phyloP scores from a whole-genome alignment of 352 stramenopile species.

The Globisporangium parvum region DNA sequence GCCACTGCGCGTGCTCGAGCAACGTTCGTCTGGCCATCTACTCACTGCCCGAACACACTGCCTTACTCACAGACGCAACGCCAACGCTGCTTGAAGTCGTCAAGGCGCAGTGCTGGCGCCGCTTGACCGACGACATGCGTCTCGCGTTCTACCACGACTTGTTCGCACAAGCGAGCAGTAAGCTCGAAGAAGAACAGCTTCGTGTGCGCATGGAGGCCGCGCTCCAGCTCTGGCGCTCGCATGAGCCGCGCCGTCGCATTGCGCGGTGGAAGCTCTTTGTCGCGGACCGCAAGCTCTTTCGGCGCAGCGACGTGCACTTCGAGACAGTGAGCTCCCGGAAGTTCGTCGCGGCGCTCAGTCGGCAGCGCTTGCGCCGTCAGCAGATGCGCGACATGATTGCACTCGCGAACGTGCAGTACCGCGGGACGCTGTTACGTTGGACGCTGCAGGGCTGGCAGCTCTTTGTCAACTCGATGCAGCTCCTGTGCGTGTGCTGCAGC shows the following conservation, averaged over 20 bases:
- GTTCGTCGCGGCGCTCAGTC: constrained; percentile 17
- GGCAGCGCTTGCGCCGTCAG: constrained; percentile 16
- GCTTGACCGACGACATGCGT: constrained; percentile 52
- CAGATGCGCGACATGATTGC: constrained; percentile 22
- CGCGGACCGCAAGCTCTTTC: constrained; percentile 19
- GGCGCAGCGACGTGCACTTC: constrained; percentile 28
- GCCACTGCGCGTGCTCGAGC: neutral
- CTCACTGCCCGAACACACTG: neutral
- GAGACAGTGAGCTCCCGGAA: constrained; percentile 12
- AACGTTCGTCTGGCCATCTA: too few relatives aligned
- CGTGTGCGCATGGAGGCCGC: constrained; percentile 22
- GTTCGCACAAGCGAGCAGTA: constrained; percentile 31
- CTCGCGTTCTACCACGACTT: constrained; percentile 45
- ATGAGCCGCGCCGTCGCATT: constrained; percentile 36
- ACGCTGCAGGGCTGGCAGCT: constrained; percentile 32
- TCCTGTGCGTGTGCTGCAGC: constrained; percentile 24
- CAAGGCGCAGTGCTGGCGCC: constrained; percentile 38
- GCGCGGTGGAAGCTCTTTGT: constrained; percentile 47
- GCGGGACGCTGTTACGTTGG: constrained; percentile 24
- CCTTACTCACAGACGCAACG: neutral
- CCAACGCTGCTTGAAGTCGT: constrained; percentile 21
- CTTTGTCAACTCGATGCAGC: constrained; percentile 33
- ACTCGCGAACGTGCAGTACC: constrained; percentile 15
- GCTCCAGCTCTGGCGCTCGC: constrained; percentile 37
- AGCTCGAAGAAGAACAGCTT: constrained; percentile 33